Percentiles rank a stretch among this genome's conserved stretches.
phyloP scores from a whole-genome alignment of 345 rosid species.

The Boechera divaricarpa region DNA sequence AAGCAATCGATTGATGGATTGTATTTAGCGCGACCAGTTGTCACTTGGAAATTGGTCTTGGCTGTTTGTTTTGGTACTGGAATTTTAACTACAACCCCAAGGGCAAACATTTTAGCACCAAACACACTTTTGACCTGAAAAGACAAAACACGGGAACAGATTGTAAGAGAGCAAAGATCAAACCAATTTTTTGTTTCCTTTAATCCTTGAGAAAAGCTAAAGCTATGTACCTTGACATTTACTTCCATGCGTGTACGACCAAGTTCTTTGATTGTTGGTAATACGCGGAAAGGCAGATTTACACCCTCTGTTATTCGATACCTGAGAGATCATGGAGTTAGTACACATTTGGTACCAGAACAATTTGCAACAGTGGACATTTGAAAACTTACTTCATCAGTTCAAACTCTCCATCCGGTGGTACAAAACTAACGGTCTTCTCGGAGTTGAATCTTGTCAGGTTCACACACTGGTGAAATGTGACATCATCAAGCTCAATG shows the following conservation, averaged over 20 bases:
- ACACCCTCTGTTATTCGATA: constrained; percentile 99
- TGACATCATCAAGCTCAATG: constrained; percentile 98
- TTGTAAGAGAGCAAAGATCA: constrained; percentile 34
- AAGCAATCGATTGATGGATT: constrained; percentile 94
- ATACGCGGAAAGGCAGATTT: constrained; percentile 95
- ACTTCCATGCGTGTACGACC: constrained; percentile 99
- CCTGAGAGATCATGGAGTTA: constrained; percentile 48
- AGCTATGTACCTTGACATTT: constrained; percentile 76
- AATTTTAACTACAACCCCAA: constrained; percentile 96
- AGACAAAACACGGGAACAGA: constrained; percentile 30
- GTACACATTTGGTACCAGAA: background rate
- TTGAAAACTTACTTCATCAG: constrained; percentile 86
- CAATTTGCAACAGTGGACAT: background rate
- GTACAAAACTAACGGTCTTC: constrained; percentile 98
- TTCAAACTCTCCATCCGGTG: constrained; percentile 99
- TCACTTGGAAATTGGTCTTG: constrained; percentile 95
- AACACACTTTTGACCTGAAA: constrained; percentile 98
- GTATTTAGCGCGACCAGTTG: constrained; percentile 96
- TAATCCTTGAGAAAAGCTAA: constrained; percentile 35
- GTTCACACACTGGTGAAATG: constrained; percentile 98
- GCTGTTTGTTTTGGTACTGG: constrained; percentile 99
- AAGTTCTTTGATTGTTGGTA: constrained; percentile 98
- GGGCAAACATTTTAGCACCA: constrained; percentile 99
- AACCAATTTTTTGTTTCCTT: background rate
- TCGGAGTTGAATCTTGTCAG: constrained; percentile 98